Conservation (phyloP, 306 rosid genomes). For the Hippophae gyantsensis region DNA sequence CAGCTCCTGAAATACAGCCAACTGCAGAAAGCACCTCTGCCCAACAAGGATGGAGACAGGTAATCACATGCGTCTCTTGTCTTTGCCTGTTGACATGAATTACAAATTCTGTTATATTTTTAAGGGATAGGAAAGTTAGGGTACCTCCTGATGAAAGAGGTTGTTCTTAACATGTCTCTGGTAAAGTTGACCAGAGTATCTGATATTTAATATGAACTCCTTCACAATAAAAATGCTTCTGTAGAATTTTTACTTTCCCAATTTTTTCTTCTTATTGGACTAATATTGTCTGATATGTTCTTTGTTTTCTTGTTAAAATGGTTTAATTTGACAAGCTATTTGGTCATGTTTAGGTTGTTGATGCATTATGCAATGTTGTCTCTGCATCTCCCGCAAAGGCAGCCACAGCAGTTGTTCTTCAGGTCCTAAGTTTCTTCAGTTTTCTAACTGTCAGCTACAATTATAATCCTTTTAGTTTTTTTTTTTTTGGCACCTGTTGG, state of each 20-base stretch:
- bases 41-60: slow-evolving; percentile 99
- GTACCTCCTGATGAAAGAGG: too few relatives aligned
- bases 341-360: slow-evolving; percentile 58
- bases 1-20: slow-evolving; percentile 90
- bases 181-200: too few relatives aligned
- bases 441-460: slow-evolving; percentile 7
- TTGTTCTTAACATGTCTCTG: too few relatives aligned
- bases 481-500: slow-evolving; percentile 7
- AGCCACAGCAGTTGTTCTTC: slow-evolving; percentile 89
- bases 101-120: not conserved
- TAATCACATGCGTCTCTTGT: slow-evolving; percentile 15
- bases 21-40: slow-evolving; percentile 94
- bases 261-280: not conserved
- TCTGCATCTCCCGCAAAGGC: slow-evolving; percentile 86
- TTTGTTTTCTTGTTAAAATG: slow-evolving; percentile 7
- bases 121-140: too few relatives aligned
- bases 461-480: not conserved
- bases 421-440: slow-evolving; percentile 46
- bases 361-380: slow-evolving; percentile 93
- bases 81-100: not conserved
- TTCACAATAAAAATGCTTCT: not conserved
- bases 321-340: slow-evolving; percentile 4
- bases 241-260: not conserved
- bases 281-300: not conserved
- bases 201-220: too few relatives aligned